These are phyloP conservation scores for Amoeboaphelidium protococcarum DNA, from an alignment of 371 early-diverging fungal genomes.

Conservation along the genomic window DNA sequence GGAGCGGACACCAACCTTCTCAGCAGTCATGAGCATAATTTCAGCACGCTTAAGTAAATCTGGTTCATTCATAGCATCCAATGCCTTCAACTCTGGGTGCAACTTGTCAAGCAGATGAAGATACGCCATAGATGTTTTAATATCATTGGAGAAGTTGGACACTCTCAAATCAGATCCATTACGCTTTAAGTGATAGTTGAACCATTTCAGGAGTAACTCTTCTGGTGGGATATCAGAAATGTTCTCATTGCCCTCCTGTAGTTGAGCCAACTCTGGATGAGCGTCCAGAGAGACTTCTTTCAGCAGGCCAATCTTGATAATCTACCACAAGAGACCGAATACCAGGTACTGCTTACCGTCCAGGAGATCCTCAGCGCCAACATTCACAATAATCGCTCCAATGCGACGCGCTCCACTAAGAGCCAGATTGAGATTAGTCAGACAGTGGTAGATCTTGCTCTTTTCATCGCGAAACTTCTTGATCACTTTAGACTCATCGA, in stretches of 20 bases:
- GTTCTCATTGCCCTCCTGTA: not conserved
- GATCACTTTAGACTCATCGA: slow-evolving; percentile 2
- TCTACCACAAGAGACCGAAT: not conserved
- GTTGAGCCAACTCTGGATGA: not conserved
- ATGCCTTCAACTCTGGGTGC: not conserved
- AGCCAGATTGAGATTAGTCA: not conserved
- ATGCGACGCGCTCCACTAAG: not conserved
- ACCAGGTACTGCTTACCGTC: not conserved
- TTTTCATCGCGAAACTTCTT: slow-evolving; percentile 17
- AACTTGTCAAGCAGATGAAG: not conserved
- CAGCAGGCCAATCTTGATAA: not conserved
- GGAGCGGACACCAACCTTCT: not conserved
- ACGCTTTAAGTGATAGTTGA: not conserved
- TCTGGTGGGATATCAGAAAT: not conserved
- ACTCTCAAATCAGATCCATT: not conserved
- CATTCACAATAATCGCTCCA: not conserved
- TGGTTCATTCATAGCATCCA: not conserved
- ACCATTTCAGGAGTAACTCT: not conserved
- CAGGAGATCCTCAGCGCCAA: not conserved
- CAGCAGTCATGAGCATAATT: not conserved
- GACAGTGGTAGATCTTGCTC: not conserved
- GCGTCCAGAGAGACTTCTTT: not conserved
- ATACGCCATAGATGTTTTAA: not conserved
- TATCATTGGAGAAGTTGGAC: not conserved
- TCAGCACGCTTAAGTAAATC: not conserved